Base-by-base conservation (phyloP, 2,329 filamentous ascomycete species). In the Neoascochyta sp. region DNA sequence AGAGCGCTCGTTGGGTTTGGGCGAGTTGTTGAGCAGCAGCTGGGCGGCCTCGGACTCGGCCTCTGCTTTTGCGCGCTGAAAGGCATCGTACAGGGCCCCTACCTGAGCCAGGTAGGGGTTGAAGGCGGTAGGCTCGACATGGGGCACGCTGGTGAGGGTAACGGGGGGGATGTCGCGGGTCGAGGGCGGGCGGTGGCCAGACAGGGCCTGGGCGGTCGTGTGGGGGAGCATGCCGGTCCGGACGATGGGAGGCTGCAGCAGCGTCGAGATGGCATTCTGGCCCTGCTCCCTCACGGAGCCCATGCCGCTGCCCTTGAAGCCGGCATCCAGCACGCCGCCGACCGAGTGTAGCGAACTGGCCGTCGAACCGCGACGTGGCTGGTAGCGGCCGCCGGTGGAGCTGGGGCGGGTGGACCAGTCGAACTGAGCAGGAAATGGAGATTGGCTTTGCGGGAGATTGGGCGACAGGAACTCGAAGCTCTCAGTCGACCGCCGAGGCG, bases 161-260 rank as follows among this genome's bases (percentile, higher is more conserved):
- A 98, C 92, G 0, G 90, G 90, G 1, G 90, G 90, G 20, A 98
- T 98, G 57, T 98, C 90, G 61, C 79, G 79, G 11, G 85, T 74
- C 1, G 87, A 93, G 0, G 90, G 90, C 9, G 86, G 81, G 48
- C 83, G 90, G 53, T 92, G 86, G 9, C 81, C 71, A 50, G 78
- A 83, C n/a, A 78, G 78, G 10, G 65, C 63, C 2, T 85, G 77
- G 3, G 83, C 79, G 2, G 81, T 73, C 1, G 82, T 83, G 61
- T 93, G 83, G 13, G 89, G 84, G 32, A 88, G 73, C 27, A 95
- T 75, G 34, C 90, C 89, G 2, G 89, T 94, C 43, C 90, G 80
- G 34, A 93, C 80, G 46, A 95, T 94, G 3, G 90, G 86, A 16
- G 87, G 83, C 55, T 94, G 86, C 4, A 96, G 75, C n/a, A 96